phyloP scores from a whole-genome alignment of 106 monocot genomes.

The Dendrobium huoshanense region DNA sequence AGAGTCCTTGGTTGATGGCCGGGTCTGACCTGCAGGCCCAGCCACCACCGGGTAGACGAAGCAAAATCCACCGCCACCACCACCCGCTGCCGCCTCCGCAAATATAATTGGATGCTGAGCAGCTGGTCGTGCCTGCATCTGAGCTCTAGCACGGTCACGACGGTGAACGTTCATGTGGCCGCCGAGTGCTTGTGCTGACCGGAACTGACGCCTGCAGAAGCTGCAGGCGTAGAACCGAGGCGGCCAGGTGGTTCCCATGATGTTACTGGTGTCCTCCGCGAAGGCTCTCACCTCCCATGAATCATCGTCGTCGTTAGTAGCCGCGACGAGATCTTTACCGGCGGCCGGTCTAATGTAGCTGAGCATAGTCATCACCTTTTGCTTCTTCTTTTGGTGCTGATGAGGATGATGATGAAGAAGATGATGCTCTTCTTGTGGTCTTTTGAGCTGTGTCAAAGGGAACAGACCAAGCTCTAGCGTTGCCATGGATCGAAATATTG shows the following conservation, averaged over 20 bases:
- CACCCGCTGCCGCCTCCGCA: background rate
- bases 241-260: conserved; percentile 32
- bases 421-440: background rate
- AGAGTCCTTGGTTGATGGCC: background rate
- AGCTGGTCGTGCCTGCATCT: background rate
- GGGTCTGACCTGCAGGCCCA: background rate
- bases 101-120: background rate
- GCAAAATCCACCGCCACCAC: background rate
- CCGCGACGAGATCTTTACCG: background rate
- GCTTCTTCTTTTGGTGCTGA: background rate
- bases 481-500: background rate
- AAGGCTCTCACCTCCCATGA: conserved; percentile 26
- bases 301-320: conserved; percentile 2
- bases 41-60: background rate
- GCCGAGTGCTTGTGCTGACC: conserved; percentile 34
- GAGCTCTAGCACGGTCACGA: conserved; percentile 23
- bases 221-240: conserved; percentile 32
- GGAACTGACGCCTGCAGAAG: conserved; percentile 34
- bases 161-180: conserved; percentile 46
- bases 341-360: background rate
- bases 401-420: background rate
- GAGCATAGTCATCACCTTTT: background rate
- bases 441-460: background rate
- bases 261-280: conserved; percentile 16
- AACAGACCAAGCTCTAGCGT: background rate